Evolutionary conservation across 257 asterid genomes (phyloP), one percentile per base, ranked within the genome.

Genomic region (Solanum tarapatanum): DNA sequence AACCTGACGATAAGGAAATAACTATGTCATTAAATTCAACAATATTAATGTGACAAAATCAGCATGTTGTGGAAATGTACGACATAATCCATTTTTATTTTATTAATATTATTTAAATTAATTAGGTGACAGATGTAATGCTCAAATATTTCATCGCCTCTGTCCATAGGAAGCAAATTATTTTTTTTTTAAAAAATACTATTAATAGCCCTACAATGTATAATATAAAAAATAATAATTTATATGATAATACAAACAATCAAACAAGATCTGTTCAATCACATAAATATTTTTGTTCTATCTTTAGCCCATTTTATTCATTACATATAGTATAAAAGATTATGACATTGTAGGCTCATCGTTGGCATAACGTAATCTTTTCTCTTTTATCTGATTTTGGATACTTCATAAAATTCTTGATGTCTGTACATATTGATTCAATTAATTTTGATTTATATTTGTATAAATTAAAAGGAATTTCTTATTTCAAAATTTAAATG

Each of bases 341-440:
- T 55, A 55, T 55, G 4, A 55, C 24, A 19, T 55, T 55, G 64
- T 55, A 55, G n/a, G 64, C n/a, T 55, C 64, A 55, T 55, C 64
- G n/a, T 17, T 55, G 24, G 24, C 64, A 19, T 17, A 55, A 55
- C 64, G n/a, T 55, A 55, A 55, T 7, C 2, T 55, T 55, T 19
- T 55, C 10, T 17, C n/a, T 55, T 55, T 17, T 55, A 55, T 55
- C 11, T 55, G 24, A 66, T 24, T 66, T 11, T n/a, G 8, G 70
- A 0, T 23, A 62, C 3, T 62, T 8, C 0, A 23, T 3, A n/a
- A 9, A 3, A n/a, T 62, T 62, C 1, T 24, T 26, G 5, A 26
- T 26, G 0, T 12, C 1, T 0, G 0, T 6, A 68, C 0, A 0
- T 3, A n/a, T 6, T 23, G 7, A n/a, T 37, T 6, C 0, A 7